Evolutionary conservation across 75 land plant species (phyloP).

Genomic region (Picea sitchensis): DNA sequence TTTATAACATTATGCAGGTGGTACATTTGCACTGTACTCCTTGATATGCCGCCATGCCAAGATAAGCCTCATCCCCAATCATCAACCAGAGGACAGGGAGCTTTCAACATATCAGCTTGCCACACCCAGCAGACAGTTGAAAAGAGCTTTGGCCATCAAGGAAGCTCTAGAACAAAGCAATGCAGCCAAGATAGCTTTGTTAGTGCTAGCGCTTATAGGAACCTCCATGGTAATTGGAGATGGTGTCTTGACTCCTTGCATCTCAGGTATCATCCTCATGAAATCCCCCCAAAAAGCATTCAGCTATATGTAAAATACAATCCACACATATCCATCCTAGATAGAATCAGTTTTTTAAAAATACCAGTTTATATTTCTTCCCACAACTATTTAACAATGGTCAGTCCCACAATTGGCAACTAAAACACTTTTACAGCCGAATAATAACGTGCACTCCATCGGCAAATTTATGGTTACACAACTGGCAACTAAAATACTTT

Average conservation of each 20-base stretch:
- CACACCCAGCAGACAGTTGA: conserved; percentile 13
- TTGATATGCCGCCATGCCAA: conserved; percentile 58
- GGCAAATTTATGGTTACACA: too few species aligned
- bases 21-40: conserved; percentile 68
- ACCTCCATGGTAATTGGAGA: conserved; percentile 78
- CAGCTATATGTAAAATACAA: too few species aligned
- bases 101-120: conserved; percentile 41
- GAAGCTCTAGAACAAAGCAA: conserved; percentile 32
- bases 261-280: conserved; percentile 42
- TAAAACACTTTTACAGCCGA: too few species aligned
- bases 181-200: conserved; percentile 25
- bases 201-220: conserved; percentile 47
- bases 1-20: conserved; percentile 28
- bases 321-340: too few species aligned
- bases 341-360: too few species aligned
- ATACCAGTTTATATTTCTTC: too few species aligned
- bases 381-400: too few species aligned
- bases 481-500: too few species aligned
- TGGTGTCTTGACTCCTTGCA: conserved; percentile 67
- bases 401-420: too few species aligned
- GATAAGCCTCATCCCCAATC: conserved; percentile 38
- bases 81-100: conserved; percentile 40
- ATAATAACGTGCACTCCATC: too few species aligned
- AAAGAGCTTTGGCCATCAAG: conserved; percentile 24
- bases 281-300: too few species aligned